Evolutionary conservation across 345 rosid genomes (phyloP).

Genomic region (Schrenkiella parvula): DNA sequence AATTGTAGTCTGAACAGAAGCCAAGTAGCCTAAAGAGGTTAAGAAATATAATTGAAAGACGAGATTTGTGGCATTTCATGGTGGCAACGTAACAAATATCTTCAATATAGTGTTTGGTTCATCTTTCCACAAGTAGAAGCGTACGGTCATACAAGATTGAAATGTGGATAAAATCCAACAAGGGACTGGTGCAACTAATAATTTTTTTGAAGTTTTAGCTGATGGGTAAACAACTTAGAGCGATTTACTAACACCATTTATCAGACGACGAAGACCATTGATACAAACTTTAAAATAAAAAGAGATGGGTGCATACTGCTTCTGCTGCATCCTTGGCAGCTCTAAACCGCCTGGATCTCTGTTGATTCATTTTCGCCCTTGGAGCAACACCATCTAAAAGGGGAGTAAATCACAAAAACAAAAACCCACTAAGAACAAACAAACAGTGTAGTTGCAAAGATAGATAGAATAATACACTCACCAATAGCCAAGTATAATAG

Average conservation of each 20-base stretch:
- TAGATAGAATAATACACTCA: slow-evolving; percentile 30
- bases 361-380: slow-evolving; percentile 95
- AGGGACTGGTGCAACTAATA: background rate
- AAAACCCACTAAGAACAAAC: background rate
- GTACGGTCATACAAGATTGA: background rate
- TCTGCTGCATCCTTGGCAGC: slow-evolving; percentile 92
- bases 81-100: background rate
- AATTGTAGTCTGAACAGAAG: background rate
- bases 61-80: background rate
- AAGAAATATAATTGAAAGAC: background rate
- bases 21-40: background rate
- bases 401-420: background rate
- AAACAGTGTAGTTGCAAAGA: background rate
- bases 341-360: slow-evolving; percentile 84
- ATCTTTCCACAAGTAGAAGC: background rate
- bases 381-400: slow-evolving; percentile 88
- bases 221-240: background rate
- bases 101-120: background rate
- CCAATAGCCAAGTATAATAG: slow-evolving; percentile 87
- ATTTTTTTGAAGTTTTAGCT: background rate
- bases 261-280: background rate
- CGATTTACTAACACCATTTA: background rate
- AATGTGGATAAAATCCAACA: background rate
- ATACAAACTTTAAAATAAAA: background rate
- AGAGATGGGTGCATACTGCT: slow-evolving; percentile 48